Evolutionary conservation across 768 basidiomycete species (phyloP).

Genomic region (Crucibulum laeve): DNA sequence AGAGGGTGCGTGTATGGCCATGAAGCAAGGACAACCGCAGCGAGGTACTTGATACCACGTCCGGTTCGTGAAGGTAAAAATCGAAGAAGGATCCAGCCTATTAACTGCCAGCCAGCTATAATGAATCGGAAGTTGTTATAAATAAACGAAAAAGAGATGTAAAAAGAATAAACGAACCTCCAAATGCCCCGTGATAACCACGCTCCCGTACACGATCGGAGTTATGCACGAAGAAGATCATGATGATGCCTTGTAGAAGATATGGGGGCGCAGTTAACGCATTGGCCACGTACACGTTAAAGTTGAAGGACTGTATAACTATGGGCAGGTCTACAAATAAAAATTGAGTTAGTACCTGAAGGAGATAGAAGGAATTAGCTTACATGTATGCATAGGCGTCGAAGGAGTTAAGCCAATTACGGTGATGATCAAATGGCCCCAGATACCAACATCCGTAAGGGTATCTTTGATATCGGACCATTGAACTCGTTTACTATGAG

Average conservation of each 20-base stretch:
- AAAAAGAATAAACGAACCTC: conserved; percentile 14
- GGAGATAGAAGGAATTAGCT: conserved; percentile 1
- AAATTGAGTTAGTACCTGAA: background rate
- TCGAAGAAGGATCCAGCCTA: conserved; percentile 32
- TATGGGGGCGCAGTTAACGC: conserved; percentile 34
- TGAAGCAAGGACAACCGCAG: conserved; percentile 27
- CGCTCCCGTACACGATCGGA: conserved; percentile 28
- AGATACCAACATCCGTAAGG: conserved; percentile 28
- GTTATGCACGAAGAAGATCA: conserved; percentile 25
- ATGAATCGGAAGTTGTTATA: background rate
- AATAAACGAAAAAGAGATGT: background rate
- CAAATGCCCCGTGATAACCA: conserved; percentile 31
- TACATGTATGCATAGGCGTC: conserved; percentile 31
- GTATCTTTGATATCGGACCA: conserved; percentile 32
- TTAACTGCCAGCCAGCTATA: conserved; percentile 31
- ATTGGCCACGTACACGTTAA: conserved; percentile 30
- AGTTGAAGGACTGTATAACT: conserved; percentile 33
- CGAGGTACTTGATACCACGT: conserved; percentile 27
- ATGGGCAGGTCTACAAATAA: conserved; percentile 27
- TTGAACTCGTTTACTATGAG: conserved; percentile 23
- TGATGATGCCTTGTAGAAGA: conserved; percentile 27
- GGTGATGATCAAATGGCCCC: conserved; percentile 31
- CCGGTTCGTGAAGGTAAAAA: conserved; percentile 21
- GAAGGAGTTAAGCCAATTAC: conserved; percentile 30
- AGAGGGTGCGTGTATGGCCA: conserved; percentile 35